Evolutionary conservation across 2,329 filamentous ascomycete genomes (phyloP).

Genomic region (Ophiognomonia clavigignenti-juglandacearum): DNA sequence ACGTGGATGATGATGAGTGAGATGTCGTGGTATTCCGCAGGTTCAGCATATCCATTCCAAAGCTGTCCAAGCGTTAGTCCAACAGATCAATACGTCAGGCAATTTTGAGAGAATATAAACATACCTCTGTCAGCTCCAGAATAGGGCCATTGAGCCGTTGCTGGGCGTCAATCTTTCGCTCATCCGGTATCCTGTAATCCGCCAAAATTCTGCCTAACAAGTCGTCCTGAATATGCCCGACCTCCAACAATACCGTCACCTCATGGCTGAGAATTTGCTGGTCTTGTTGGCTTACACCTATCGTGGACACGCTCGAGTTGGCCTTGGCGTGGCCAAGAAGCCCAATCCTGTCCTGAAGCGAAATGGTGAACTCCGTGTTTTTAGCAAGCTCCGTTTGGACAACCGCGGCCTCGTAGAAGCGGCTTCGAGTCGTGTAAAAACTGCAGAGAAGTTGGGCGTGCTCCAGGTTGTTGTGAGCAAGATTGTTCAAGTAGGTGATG

Average conservation of each 20-base stretch:
- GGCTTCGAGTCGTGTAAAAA: conserved; percentile 80
- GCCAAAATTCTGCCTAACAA: conserved; percentile 70
- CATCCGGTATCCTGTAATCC: conserved; percentile 63
- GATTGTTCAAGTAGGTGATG: conserved; percentile 75
- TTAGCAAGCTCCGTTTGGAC: conserved; percentile 82
- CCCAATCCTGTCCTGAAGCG: conserved; percentile 81
- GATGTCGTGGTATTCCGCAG: conserved; percentile 83
- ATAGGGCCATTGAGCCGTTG: conserved; percentile 72
- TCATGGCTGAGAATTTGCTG: conserved; percentile 83
- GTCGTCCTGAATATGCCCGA: conserved; percentile 94
- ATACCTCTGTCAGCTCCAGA: conserved; percentile 68
- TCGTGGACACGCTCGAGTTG: conserved; percentile 80
- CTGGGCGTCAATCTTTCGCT: conserved; percentile 61
- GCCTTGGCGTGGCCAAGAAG: conserved; percentile 88
- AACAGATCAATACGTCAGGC: not conserved
- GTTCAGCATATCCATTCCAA: conserved; percentile 89
- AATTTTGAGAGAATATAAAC: conserved; percentile 28
- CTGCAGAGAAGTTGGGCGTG: conserved; percentile 90
- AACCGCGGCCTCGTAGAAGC: conserved; percentile 80
- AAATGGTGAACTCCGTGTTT: conserved; percentile 66
- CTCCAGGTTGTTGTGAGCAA: conserved; percentile 64
- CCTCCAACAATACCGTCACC: conserved; percentile 80
- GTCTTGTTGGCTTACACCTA: conserved; percentile 70
- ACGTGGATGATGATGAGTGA: conserved; percentile 89
- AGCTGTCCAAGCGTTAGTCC: conserved; percentile 46